Base-by-base conservation (phyloP, 2,329 filamentous ascomycete genomes). In the Cryphonectria japonica region DNA sequence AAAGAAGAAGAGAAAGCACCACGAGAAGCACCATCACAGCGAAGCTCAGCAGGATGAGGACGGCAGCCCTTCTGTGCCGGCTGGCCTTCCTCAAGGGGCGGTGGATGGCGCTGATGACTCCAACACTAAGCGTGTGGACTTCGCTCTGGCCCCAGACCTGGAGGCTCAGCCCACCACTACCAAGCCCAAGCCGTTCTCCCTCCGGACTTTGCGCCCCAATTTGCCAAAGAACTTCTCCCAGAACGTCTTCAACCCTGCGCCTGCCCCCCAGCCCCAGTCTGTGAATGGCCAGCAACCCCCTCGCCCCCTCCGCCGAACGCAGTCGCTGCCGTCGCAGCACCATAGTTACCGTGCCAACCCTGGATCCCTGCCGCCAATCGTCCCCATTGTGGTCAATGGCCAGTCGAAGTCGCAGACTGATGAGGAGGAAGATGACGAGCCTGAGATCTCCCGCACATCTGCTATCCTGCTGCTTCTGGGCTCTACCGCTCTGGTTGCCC, bases 401-500 rank as follows among this genome's bases (percentile, higher is more conserved):
- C 73, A 71, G 22, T 72, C 78, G 1, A 69, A 67, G n/a, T 59
- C 57, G 14, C 50, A 54, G n/a, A 63, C 46, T 9, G 37, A 52
- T 5, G 73, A 69, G 5, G 75, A 77, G 1, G 78, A 80, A 1
- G 78, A 80, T 1, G 73, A 78, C 3, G 78, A 81, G 19, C 77
- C 78, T 22, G 71, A 73, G 19, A 62, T 73, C 14, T 88, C 88
- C 2, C 85, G 84, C n/a, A 82, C 80, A 26, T 83, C 88, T 0
- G 87, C 91, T 19, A 76, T 92, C 7, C 75, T 91, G n/a, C 83
- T 92, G 22, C 83, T 93, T 1, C 80, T 93, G 14, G 77, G 89
- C 19, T 87, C 89, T 0, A 93, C 91, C 2, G 89, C 82, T 2
- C 83, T 93, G 16, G 90, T 93, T 0, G 91, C 91, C 0, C 79